A percentile compares a stretch with the other conserved stretches of the same genome.
Conservation (phyloP, 441 rosid species). For the Pelargonium citronellum region DNA sequence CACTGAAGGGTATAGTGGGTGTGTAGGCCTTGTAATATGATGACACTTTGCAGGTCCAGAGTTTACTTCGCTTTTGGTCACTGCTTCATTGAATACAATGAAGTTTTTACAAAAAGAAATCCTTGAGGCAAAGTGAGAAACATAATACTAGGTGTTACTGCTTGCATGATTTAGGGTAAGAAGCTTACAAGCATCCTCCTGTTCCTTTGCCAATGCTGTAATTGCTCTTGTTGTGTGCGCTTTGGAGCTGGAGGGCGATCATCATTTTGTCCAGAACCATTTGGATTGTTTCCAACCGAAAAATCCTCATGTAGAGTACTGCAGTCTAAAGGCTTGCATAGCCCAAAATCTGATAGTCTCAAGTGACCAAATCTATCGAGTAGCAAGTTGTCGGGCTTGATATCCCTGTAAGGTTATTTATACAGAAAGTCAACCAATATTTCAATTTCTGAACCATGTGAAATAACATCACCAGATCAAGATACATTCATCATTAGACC, state of each 20-base stretch:
- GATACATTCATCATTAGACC: slow-evolving; percentile 32
- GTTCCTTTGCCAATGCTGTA: slow-evolving; percentile 29
- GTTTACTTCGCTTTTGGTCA: too few relatives aligned
- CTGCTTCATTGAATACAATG: too few relatives aligned
- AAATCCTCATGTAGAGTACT: slow-evolving; percentile 22
- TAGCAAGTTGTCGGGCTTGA: slow-evolving; percentile 28
- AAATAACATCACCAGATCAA: slow-evolving; percentile 11
- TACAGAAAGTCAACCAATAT: slow-evolving; percentile 15
- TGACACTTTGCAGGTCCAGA: too few relatives aligned
- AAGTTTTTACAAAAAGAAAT: background rate
- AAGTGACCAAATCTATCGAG: slow-evolving; percentile 27
- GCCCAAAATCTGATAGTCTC: slow-evolving; percentile 30
- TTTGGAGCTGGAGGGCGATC: background rate
- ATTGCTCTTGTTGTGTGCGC: slow-evolving; percentile 23
- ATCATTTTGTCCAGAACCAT: slow-evolving; percentile 1
- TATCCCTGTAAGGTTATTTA: slow-evolving; percentile 11
- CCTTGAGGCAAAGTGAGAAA: background rate
- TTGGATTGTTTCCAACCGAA: slow-evolving; percentile 9
- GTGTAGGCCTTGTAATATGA: too few relatives aligned
- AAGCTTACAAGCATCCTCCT: slow-evolving; percentile 26
- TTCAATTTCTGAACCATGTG: slow-evolving; percentile 8
- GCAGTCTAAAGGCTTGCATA: slow-evolving; percentile 31
- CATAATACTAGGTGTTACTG: background rate
- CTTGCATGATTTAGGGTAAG: background rate
- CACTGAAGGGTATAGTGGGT: too few relatives aligned